Evolutionary conservation across 176 grass and related monocot genomes (phyloP).

Genomic region (Triticum timopheevii): DNA sequence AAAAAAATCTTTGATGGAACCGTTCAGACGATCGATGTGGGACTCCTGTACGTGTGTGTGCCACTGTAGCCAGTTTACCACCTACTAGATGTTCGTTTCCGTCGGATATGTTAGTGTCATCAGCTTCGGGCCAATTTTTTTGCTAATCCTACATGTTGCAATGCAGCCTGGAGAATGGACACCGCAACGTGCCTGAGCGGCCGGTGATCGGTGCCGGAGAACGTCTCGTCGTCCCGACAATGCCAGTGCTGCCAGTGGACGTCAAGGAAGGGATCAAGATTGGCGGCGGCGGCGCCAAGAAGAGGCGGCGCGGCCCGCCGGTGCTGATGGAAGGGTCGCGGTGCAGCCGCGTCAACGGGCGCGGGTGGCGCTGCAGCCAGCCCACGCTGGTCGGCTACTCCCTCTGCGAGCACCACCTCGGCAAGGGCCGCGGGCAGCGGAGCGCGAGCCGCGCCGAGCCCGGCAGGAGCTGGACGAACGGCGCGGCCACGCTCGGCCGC

Average conservation of each 20-base stretch:
- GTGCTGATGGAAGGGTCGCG: conserved; percentile 72
- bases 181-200: not conserved
- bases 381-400: conserved; percentile 82
- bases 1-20: not conserved
- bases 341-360: conserved; percentile 94
- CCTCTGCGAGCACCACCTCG: conserved; percentile 92
- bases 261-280: conserved; percentile 24
- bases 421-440: conserved; percentile 69
- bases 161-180: conserved; percentile 42
- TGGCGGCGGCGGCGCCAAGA: conserved; percentile 16
- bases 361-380: conserved; percentile 95
- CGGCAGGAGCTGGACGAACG: not conserved
- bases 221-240: not conserved
- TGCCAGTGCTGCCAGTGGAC: no score
- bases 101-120: no score
- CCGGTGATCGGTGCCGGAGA: conserved; percentile 1
- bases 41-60: not conserved
- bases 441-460: conserved; percentile 47
- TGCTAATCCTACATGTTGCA: not conserved
- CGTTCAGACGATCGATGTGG: not conserved
- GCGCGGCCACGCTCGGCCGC: conserved; percentile 42
- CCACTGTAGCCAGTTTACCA: not conserved
- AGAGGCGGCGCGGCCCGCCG: conserved; percentile 40
- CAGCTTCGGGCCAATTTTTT: not conserved
- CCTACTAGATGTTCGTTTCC: no score